A percentile compares a stretch with the other conserved stretches of the same genome.
These are phyloP conservation scores for Talaromyces thailandensis DNA, from an alignment of 495 filamentous ascomycete species.

Conservation along the genomic window DNA sequence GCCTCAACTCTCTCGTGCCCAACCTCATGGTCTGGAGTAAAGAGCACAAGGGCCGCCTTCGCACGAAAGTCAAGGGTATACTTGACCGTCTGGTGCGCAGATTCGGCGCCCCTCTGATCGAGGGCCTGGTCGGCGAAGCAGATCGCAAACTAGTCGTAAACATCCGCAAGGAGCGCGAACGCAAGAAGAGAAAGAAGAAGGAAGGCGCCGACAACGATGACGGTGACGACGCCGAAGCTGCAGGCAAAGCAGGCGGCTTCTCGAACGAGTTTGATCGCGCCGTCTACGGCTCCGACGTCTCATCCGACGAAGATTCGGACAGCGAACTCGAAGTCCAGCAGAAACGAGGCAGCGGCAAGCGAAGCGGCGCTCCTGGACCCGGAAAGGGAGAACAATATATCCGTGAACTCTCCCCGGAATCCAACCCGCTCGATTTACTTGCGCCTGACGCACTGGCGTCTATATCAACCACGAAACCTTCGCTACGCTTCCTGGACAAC, in stretches of 20 bases:
- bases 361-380: neutral
- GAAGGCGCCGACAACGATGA: conserved; percentile 40
- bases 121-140: conserved; percentile 61
- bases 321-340: conserved; percentile 29
- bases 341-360: conserved; percentile 41
- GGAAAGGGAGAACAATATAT: conserved; percentile 60
- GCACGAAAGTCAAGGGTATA: conserved; percentile 95
- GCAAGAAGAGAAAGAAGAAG: conserved; percentile 76
- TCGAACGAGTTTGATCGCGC: conserved; percentile 93
- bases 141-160: conserved; percentile 87
- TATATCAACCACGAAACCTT: conserved; percentile 86
- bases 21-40: conserved; percentile 94
- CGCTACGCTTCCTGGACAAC: conserved; percentile 37
- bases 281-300: conserved; percentile 82
- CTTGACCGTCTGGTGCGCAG: conserved; percentile 84
- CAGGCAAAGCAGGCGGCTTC: conserved; percentile 33
- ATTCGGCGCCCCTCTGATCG: conserved; percentile 74
- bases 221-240: conserved; percentile 34
- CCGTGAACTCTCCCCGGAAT: conserved; percentile 67
- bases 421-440: conserved; percentile 89
- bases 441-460: conserved; percentile 81
- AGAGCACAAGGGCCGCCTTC: conserved; percentile 94
- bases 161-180: conserved; percentile 86
- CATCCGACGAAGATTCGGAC: conserved; percentile 47
- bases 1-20: conserved; percentile 65